A percentile compares a stretch with the other conserved stretches of the same genome.
These are phyloP conservation scores for Rhododendron mucronatum DNA, from an alignment of 148 eudicot genomes.

Conservation along the genomic window DNA sequence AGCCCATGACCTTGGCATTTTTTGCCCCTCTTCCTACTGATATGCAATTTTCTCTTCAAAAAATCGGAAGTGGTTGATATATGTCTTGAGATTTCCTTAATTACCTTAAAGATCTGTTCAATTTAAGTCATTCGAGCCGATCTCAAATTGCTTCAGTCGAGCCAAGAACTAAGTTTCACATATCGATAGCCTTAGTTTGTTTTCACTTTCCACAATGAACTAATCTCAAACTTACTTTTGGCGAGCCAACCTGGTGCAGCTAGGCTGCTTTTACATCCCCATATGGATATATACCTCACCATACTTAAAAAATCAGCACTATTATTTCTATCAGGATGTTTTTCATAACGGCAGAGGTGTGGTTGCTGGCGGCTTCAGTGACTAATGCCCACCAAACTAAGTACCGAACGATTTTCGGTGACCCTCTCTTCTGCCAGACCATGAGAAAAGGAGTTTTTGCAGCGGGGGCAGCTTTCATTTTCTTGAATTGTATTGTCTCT, in stretches of 20 bases:
- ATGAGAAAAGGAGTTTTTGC: slow-evolving; percentile 91
- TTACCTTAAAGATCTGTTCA: not conserved
- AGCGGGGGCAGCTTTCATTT: slow-evolving; percentile 79
- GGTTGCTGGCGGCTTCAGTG: slow-evolving; percentile 77
- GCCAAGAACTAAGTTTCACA: not conserved
- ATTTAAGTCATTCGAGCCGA: not conserved
- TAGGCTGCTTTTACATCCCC: not conserved
- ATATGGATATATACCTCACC: not conserved
- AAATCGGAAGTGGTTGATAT: not conserved
- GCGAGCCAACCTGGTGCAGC: not conserved
- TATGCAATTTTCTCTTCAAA: too few relatives aligned
- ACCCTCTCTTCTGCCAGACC: slow-evolving; percentile 64
- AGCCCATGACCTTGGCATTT: too few relatives aligned
- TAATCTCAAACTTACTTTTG: not conserved
- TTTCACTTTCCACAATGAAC: not conserved
- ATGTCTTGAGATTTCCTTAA: not conserved
- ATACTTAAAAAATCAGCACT: not conserved
- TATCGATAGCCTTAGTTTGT: not conserved
- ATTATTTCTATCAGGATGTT: slow-evolving; percentile 9
- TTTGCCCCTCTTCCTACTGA: too few relatives aligned
- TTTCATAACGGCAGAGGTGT: slow-evolving; percentile 19
- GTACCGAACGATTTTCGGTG: slow-evolving; percentile 38
- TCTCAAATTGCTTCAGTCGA: not conserved
- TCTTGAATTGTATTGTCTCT: slow-evolving; percentile 64
- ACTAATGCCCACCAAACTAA: slow-evolving; percentile 45